phyloP scores from a whole-genome alignment of 2,329 filamentous ascomycete species.

The Penicillium sp. region DNA sequence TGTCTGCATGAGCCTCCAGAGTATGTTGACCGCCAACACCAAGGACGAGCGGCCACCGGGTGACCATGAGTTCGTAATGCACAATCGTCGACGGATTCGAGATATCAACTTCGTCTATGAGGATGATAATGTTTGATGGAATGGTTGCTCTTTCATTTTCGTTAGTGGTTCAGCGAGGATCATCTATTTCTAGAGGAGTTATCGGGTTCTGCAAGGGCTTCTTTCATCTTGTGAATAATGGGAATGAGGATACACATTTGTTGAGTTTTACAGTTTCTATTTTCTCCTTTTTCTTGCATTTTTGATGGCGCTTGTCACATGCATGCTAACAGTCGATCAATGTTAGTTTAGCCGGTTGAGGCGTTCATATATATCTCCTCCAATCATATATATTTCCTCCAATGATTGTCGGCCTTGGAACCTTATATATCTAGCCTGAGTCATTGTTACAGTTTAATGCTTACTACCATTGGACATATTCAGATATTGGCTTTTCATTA shows the following conservation, averaged over 20 bases:
- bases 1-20: slow-evolving; percentile 95
- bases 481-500: no score
- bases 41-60: slow-evolving; percentile 89
- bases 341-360: no score
- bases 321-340: no score
- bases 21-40: slow-evolving; percentile 94
- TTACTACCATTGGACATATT: no score
- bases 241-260: neutral
- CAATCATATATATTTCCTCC: no score
- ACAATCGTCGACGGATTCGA: slow-evolving; percentile 74
- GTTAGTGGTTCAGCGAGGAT: neutral
- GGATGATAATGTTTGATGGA: slow-evolving; percentile 69
- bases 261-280: neutral
- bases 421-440: no score
- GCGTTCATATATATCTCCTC: no score
- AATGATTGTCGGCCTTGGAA: no score
- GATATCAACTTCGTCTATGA: slow-evolving; percentile 96
- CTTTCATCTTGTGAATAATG: neutral
- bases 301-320: no score
- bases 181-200: neutral
- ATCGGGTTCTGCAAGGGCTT: neutral
- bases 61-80: slow-evolving; percentile 83
- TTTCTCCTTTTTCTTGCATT: no score
- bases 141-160: neutral
- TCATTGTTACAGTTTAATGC: no score